phyloP scores from a whole-genome alignment of 2,329 filamentous ascomycete species.

The Leptographium procerum region DNA sequence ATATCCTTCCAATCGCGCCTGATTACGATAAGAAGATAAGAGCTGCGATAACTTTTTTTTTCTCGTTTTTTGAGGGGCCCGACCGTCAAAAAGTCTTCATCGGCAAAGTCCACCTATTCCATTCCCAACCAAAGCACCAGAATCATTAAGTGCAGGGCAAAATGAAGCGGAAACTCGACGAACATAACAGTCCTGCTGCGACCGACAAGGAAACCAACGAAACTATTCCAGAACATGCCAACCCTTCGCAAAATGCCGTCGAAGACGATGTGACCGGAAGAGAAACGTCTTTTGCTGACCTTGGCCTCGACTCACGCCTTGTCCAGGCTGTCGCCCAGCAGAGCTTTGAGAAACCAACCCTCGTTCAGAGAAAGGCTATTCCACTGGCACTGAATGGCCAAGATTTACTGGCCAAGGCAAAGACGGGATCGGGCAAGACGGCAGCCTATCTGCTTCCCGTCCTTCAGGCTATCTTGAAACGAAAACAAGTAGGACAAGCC shows the following conservation, averaged over 20 bases:
- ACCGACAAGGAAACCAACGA: conserved; percentile 13
- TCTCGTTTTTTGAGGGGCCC: not conserved
- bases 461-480: conserved; percentile 71
- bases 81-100: not conserved
- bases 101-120: not conserved
- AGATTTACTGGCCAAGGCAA: conserved; percentile 83
- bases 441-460: conserved; percentile 89
- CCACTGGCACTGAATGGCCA: conserved; percentile 78
- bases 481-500: conserved; percentile 37
- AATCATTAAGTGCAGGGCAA: not conserved
- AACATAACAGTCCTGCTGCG: conserved; percentile 19
- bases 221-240: not conserved
- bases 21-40: not conserved
- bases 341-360: conserved; percentile 76
- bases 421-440: conserved; percentile 94
- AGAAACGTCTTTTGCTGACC: conserved; percentile 47
- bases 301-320: conserved; percentile 74
- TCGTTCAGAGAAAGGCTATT: conserved; percentile 78
- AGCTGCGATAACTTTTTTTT: conserved; percentile 1
- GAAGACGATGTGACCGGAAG: conserved; percentile 5
- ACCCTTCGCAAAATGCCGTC: conserved; percentile 9
- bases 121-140: not conserved
- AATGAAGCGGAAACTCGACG: conserved; percentile 53
- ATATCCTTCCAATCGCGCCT: too few relatives aligned
- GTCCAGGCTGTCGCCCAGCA: conserved; percentile 77